phyloP scores from a whole-genome alignment of 1,284 basidiomycete species.

The Malassezia dermatis region DNA sequence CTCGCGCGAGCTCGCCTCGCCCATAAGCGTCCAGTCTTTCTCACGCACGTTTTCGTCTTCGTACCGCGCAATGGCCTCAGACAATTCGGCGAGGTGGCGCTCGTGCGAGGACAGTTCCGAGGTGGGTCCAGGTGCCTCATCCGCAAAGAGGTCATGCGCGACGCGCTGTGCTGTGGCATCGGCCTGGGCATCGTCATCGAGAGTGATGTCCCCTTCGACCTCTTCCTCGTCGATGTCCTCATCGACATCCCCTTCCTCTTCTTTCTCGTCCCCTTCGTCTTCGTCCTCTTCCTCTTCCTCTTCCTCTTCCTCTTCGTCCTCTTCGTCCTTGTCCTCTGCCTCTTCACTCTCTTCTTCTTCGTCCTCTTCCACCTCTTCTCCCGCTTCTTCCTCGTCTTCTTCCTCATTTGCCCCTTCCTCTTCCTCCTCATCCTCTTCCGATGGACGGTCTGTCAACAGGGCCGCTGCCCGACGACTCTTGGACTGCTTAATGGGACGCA shows the following conservation, averaged over 20 bases:
- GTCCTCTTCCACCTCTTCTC: slow-evolving; percentile 19
- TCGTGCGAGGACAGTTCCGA: slow-evolving; percentile 52
- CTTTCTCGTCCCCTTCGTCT: slow-evolving; percentile 13
- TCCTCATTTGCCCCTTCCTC: slow-evolving; percentile 6
- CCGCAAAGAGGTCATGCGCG: slow-evolving; percentile 54
- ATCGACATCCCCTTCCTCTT: slow-evolving; percentile 40
- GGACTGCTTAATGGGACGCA: slow-evolving; percentile 15
- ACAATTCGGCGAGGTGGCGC: slow-evolving; percentile 51
- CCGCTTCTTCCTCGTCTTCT: background rate
- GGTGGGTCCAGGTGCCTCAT: slow-evolving; percentile 51
- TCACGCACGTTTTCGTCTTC: slow-evolving; percentile 54
- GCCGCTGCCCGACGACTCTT: background rate
- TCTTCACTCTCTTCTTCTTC: slow-evolving; percentile 42
- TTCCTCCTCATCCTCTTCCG: slow-evolving; percentile 15
- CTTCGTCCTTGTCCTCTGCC: slow-evolving; percentile 42
- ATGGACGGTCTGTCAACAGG: background rate
- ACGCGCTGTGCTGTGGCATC: slow-evolving; percentile 51
- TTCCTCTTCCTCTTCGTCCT: slow-evolving; percentile 23
- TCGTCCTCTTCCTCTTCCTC: slow-evolving; percentile 38
- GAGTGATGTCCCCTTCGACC: too few species aligned
- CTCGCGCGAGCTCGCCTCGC: slow-evolving; percentile 70
- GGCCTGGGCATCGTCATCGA: slow-evolving; percentile 14
- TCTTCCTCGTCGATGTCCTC: slow-evolving; percentile 22
- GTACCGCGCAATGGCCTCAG: slow-evolving; percentile 53
- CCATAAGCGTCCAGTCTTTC: slow-evolving; percentile 82